Percentiles rank a stretch among this genome's conserved stretches.
These are phyloP conservation scores for Phlebopus sp. DNA, from an alignment of 1,284 basidiomycete genomes.

Conservation along the genomic window DNA sequence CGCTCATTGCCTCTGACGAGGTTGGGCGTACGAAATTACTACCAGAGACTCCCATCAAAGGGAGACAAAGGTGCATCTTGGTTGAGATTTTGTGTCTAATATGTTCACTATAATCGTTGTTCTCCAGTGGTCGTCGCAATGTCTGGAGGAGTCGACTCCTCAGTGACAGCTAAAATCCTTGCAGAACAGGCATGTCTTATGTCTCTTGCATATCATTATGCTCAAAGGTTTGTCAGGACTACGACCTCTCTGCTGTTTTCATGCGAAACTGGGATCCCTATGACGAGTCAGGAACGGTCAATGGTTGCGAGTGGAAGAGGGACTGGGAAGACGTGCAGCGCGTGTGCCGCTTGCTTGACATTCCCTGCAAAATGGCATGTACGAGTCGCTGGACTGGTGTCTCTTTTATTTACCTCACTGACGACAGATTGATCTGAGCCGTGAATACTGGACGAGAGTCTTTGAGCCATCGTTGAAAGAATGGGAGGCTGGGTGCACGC, in stretches of 20 bases:
- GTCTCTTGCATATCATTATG: not conserved
- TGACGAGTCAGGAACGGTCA: conserved; percentile 67
- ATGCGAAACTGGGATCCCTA: conserved; percentile 95
- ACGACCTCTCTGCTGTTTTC: conserved; percentile 83
- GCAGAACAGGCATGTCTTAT: conserved; percentile 62
- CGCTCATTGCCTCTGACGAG: conserved; percentile 2
- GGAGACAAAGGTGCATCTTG: conserved; percentile 27
- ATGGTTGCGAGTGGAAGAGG: conserved; percentile 91
- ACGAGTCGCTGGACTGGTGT: conserved; percentile 5
- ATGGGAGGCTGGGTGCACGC: conserved; percentile 80
- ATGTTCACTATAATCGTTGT: not conserved
- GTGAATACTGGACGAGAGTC: conserved; percentile 86
- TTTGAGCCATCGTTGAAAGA: conserved; percentile 78
- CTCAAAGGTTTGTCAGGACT: conserved; percentile 48
- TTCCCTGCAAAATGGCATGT: conserved; percentile 66
- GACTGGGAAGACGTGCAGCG: conserved; percentile 90
- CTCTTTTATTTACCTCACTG: conserved; percentile 7
- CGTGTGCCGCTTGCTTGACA: conserved; percentile 69
- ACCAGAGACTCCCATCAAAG: conserved; percentile 16
- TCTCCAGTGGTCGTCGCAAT: conserved; percentile 81
- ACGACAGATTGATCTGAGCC: conserved; percentile 73
- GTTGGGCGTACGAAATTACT: conserved; percentile 6
- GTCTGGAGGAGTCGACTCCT: conserved; percentile 97
- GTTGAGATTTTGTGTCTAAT: not conserved
- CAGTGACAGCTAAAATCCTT: conserved; percentile 77